Conservation (phyloP, 768 basidiomycete genomes). For the Candolleomyces aberdarensis region DNA sequence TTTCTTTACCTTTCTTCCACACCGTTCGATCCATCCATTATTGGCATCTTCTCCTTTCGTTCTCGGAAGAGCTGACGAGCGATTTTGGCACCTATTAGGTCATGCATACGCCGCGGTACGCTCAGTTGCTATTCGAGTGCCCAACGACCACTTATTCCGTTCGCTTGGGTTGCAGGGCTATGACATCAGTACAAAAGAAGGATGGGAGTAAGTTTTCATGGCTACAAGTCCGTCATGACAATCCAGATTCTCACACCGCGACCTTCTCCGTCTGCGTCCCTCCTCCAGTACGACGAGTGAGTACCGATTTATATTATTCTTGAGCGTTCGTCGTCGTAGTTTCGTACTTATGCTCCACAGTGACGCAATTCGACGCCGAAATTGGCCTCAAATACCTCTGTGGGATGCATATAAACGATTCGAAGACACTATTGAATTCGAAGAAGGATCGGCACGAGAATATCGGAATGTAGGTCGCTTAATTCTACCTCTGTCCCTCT, state of each 20-base stretch:
- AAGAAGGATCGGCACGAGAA: conserved; percentile 83
- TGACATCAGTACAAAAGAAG: conserved; percentile 69
- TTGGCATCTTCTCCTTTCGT: not conserved
- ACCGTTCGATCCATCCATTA: not conserved
- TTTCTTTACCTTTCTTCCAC: not conserved
- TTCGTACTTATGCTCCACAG: conserved; percentile 25
- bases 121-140: not conserved
- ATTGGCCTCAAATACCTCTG: conserved; percentile 72
- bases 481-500: no score
- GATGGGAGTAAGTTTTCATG: conserved; percentile 58
- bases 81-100: conserved; percentile 35
- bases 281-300: not conserved
- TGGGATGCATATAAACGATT: conserved; percentile 87
- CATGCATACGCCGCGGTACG: conserved; percentile 77
- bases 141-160: not conserved
- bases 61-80: not conserved
- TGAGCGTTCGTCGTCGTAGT: not conserved
- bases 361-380: conserved; percentile 61
- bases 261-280: not conserved
- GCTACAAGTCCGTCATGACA: not conserved
- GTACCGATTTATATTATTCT: not conserved
- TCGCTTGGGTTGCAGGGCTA: conserved; percentile 52
- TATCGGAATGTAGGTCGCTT: conserved; percentile 64
- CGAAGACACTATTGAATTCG: conserved; percentile 59
- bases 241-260: not conserved